These are phyloP conservation scores for Plantago coronopus DNA, from an alignment of 305 asterid genomes.

Conservation along the genomic window DNA sequence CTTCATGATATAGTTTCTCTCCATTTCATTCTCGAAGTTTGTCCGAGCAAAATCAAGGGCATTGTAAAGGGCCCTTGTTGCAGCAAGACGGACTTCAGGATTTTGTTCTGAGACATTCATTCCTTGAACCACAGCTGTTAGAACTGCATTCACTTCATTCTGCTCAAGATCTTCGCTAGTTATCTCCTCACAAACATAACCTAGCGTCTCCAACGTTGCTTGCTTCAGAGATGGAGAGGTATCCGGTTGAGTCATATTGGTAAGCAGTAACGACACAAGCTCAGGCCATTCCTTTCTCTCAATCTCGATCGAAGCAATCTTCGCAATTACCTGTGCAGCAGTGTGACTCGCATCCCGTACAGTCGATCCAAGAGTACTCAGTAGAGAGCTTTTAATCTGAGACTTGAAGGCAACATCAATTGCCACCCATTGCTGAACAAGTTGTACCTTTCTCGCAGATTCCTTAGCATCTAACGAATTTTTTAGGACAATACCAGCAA, in stretches of 20 bases:
- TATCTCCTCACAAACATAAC: constrained; percentile 88
- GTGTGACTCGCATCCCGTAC: constrained; percentile 70
- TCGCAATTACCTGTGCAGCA: constrained; percentile 86
- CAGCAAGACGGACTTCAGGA: constrained; percentile 75
- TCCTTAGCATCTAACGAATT: constrained; percentile 88
- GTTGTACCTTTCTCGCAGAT: constrained; percentile 43
- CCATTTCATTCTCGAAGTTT: constrained; percentile 67
- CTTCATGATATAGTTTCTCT: constrained; percentile 81
- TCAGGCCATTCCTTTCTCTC: constrained; percentile 92
- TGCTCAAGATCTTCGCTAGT: constrained; percentile 68
- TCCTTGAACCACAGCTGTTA: constrained; percentile 91
- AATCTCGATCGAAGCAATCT: constrained; percentile 79
- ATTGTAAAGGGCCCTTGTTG: constrained; percentile 47
- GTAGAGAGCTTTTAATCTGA: constrained; percentile 61
- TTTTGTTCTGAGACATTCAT: constrained; percentile 64
- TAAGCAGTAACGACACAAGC: constrained; percentile 57
- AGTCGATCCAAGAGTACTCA: constrained; percentile 66
- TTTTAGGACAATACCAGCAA: constrained; percentile 86
- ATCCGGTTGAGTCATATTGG: constrained; percentile 63
- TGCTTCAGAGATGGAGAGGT: constrained; percentile 61
- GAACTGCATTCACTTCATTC: constrained; percentile 75
- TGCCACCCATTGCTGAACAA: constrained; percentile 62
- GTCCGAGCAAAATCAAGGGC: constrained; percentile 67
- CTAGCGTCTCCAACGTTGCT: constrained; percentile 86
- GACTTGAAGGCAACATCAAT: constrained; percentile 56